phyloP scores from a whole-genome alignment of 23 red algal species.

The Chondrus crispus region DNA sequence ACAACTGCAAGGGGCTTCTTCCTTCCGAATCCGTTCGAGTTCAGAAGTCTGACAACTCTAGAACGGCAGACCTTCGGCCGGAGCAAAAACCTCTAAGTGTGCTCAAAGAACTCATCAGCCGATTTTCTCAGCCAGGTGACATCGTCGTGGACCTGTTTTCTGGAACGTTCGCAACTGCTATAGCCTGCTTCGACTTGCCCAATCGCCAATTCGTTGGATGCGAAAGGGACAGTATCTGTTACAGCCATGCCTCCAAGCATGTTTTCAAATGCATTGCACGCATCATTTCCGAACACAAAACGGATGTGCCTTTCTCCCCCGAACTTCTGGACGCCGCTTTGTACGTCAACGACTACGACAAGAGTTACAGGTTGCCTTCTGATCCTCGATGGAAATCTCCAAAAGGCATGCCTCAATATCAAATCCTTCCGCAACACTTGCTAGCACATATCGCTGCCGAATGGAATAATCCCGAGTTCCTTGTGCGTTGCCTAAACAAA shows the following conservation, averaged over 20 bases:
- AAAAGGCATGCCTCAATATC: background rate
- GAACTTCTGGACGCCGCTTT: too few species aligned
- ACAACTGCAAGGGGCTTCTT: too few species aligned
- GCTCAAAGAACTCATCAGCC: background rate
- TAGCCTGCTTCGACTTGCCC: too few species aligned
- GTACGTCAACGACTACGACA: too few species aligned
- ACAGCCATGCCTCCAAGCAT: background rate
- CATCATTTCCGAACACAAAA: background rate
- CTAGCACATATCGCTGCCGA: background rate
- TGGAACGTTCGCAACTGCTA: background rate
- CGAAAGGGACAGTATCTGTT: background rate
- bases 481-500: background rate
- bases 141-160: background rate
- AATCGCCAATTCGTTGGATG: slow-evolving; percentile 24
- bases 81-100: background rate
- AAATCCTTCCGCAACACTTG: background rate
- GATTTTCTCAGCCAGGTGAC: background rate
- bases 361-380: too few species aligned
- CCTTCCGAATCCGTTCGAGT: too few species aligned
- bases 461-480: background rate
- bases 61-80: too few species aligned
- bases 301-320: background rate
- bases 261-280: background rate
- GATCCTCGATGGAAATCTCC: background rate
- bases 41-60: too few species aligned